phyloP scores from a whole-genome alignment of 306 rosid species.

The Lotus japonicus region DNA sequence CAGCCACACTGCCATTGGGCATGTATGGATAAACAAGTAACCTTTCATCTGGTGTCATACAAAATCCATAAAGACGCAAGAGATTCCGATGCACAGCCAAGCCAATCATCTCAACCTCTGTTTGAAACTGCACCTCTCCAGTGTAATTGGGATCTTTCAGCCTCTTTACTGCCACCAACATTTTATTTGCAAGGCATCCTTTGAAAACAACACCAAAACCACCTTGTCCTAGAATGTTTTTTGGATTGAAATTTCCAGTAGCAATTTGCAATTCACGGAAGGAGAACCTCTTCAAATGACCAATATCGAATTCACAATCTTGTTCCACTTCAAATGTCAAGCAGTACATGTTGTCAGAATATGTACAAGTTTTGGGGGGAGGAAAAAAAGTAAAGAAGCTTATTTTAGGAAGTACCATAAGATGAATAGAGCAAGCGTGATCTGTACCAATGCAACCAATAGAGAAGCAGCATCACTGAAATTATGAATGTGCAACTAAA shows the following conservation, averaged over 20 bases:
- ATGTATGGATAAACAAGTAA: slow-evolving; percentile 88
- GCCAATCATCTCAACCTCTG: slow-evolving; percentile 98
- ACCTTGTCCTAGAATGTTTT: slow-evolving; percentile 83
- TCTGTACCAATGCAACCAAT: slow-evolving; percentile 72
- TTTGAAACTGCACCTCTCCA: slow-evolving; percentile 97
- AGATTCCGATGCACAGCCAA: slow-evolving; percentile 93
- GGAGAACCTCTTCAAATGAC: slow-evolving; percentile 82
- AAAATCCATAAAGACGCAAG: slow-evolving; percentile 76
- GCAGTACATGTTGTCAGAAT: slow-evolving; percentile 17
- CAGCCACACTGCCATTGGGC: slow-evolving; percentile 96
- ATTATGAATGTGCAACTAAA: slow-evolving; percentile 66
- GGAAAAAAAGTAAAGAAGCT: neutral
- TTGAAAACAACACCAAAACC: slow-evolving; percentile 94
- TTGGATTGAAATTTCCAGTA: slow-evolving; percentile 72
- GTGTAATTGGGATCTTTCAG: slow-evolving; percentile 90
- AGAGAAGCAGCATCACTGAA: slow-evolving; percentile 58
- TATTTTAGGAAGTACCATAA: slow-evolving; percentile 61
- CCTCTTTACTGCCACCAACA: slow-evolving; percentile 85
- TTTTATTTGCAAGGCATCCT: slow-evolving; percentile 83
- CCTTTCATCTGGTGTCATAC: slow-evolving; percentile 86
- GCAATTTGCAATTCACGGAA: slow-evolving; percentile 84
- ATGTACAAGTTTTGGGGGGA: neutral
- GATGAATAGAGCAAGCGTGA: slow-evolving; percentile 67
- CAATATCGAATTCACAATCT: slow-evolving; percentile 79
- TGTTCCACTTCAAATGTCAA: slow-evolving; percentile 70